A percentile compares a stretch with the other conserved stretches of the same genome.
phyloP scores from a whole-genome alignment of 106 monocot genomes.

The Gastrodia elata region DNA sequence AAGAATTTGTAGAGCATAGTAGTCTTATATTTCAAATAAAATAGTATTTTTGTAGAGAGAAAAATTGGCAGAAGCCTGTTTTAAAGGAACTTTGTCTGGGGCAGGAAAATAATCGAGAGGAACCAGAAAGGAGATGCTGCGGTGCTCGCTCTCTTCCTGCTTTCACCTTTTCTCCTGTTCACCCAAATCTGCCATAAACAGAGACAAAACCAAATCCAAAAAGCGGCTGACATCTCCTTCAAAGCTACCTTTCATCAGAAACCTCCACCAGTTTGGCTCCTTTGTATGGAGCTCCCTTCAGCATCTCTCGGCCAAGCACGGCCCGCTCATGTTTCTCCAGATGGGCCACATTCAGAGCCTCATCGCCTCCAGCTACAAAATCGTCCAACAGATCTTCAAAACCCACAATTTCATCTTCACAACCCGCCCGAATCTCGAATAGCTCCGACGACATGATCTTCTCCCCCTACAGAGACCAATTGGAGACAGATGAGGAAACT shows the following conservation, averaged over 20 bases:
- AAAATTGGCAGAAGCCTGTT: no score
- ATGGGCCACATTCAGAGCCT: slow-evolving; percentile 11
- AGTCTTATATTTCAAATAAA: no score
- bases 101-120: no score
- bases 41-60: no score
- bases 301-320: slow-evolving; percentile 2
- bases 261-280: slow-evolving; percentile 12
- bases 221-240: slow-evolving; percentile 7
- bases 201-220: no score
- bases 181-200: no score
- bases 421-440: not conserved
- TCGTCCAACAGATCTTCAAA: slow-evolving; percentile 4
- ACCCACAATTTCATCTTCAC: slow-evolving; percentile 4
- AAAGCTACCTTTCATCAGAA: slow-evolving; percentile 13
- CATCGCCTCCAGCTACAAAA: slow-evolving; percentile 8
- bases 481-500: slow-evolving; percentile 11
- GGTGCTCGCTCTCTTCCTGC: no score
- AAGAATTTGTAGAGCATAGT: no score
- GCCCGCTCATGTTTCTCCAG: slow-evolving; percentile 20
- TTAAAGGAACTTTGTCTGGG: no score
- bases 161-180: no score
- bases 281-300: slow-evolving; percentile 5
- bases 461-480: slow-evolving; percentile 4
- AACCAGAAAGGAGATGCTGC: no score
- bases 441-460: not conserved